Evolutionary conservation across 129 eudicot genomes (phyloP), one percentile per base, ranked within the genome.

Genomic region (Chrysanthemum seticuspe): DNA sequence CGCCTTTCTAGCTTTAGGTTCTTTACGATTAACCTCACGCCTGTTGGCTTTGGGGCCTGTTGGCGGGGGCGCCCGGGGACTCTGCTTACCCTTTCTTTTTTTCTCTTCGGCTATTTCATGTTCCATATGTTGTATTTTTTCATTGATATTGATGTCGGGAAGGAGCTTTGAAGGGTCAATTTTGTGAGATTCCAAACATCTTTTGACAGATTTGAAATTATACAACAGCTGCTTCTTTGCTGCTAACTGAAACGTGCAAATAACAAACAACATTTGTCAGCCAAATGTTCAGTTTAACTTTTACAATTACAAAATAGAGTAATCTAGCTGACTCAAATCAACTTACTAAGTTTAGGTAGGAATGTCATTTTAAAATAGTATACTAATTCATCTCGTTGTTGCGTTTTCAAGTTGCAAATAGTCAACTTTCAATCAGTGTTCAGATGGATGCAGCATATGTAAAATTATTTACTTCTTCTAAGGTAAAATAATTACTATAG

Each of bases 151-250:
- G 79, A 75, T 74, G 12, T 81, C 82, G 1, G 85, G 81, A 59
- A 85, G 78, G 53, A 75, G 52, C 36, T 76, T 79, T 27, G 83
- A 77, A 27, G 86, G 83, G 67, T 90, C 86, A 29, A 87, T 53
- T 1, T 78, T 83, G 82, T 87, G 89, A 51, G 76, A 31, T 75
- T 85, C 78, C 80, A 85, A 74, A 67, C 89, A 90, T 44, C 65
- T 81, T 57, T 62, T 21, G 62, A 90, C 60, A 48, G 87, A 81
- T 72, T 71, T 87, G 73, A 87, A 61, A 53, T 79, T 76, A 60
- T 40, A 71, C 49, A 87, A 55, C 62, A 79, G 88, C 71, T 76
- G 83, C 75, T 63, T 83, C 47, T 70, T 76, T 64, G 81, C 84
- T 53, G 71, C 85, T 13, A 66, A 67, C 94, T 87, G 88, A 82